Percentiles rank a stretch among this genome's conserved stretches.
phyloP scores from a whole-genome alignment of 805 yeast species.

The Lachancea fermentati region DNA sequence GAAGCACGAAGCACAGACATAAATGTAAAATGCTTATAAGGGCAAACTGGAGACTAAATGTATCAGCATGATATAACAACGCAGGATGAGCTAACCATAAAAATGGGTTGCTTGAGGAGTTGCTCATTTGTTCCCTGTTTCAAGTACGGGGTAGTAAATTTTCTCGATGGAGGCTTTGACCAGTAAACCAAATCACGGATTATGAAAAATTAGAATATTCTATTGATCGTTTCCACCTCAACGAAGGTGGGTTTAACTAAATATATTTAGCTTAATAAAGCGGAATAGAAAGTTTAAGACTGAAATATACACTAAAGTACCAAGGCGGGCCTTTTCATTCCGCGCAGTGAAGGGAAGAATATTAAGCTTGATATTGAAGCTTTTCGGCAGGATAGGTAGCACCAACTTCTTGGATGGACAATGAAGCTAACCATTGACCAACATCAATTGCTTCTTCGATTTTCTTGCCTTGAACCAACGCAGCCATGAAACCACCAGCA shows the following conservation, averaged over 20 bases:
- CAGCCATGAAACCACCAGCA: slow-evolving; percentile 94
- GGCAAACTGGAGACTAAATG: slow-evolving; percentile 18
- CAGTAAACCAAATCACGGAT: too few species aligned
- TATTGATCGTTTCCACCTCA: too few species aligned
- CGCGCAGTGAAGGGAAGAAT: neutral
- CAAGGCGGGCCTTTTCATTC: too few species aligned
- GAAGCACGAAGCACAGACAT: slow-evolving; percentile 24
- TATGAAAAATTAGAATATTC: too few species aligned
- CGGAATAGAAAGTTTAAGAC: too few species aligned
- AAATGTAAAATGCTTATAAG: slow-evolving; percentile 25
- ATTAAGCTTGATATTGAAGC: slow-evolving; percentile 38
- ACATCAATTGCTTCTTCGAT: slow-evolving; percentile 60
- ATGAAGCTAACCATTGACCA: slow-evolving; percentile 96
- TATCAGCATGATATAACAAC: slow-evolving; percentile 19
- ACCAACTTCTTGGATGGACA: slow-evolving; percentile 89
- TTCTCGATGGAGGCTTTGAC: neutral
- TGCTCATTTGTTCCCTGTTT: neutral
- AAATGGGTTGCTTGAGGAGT: neutral
- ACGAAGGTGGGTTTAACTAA: too few species aligned
- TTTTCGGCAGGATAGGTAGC: slow-evolving; percentile 88
- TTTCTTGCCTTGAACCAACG: slow-evolving; percentile 67
- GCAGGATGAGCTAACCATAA: slow-evolving; percentile 25
- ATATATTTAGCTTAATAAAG: too few species aligned
- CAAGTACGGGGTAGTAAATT: neutral
- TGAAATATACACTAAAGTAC: too few species aligned